Evolutionary conservation across 1,284 basidiomycete genomes (phyloP).

Genomic region (Marasmius fiardii): DNA sequence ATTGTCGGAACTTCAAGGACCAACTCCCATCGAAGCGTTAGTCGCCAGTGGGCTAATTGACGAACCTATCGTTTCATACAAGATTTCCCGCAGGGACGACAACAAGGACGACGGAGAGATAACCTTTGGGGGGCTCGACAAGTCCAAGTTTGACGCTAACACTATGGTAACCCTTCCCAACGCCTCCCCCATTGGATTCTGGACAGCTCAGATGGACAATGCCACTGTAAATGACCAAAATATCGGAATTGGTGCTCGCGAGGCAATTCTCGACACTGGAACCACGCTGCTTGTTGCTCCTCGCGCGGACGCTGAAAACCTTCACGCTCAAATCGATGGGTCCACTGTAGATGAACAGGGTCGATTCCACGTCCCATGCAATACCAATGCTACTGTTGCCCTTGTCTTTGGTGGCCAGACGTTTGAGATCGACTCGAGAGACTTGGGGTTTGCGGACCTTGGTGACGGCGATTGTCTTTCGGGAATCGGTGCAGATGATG

Average conservation of each 20-base stretch:
- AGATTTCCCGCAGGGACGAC: slow-evolving; percentile 60
- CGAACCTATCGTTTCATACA: slow-evolving; percentile 62
- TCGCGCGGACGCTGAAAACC: slow-evolving; percentile 41
- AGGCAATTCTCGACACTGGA: slow-evolving; percentile 61
- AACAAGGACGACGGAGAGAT: slow-evolving; percentile 61
- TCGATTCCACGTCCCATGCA: slow-evolving; percentile 65
- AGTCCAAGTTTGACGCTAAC: slow-evolving; percentile 43
- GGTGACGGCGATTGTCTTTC: slow-evolving; percentile 59
- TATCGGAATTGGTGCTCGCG: slow-evolving; percentile 40
- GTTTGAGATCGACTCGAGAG: slow-evolving; percentile 52
- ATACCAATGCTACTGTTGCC: slow-evolving; percentile 48
- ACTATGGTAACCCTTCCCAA: slow-evolving; percentile 46
- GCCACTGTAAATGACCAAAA: slow-evolving; percentile 45
- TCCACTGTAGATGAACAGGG: slow-evolving; percentile 44
- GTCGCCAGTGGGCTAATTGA: slow-evolving; percentile 46
- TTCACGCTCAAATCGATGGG: slow-evolving; percentile 45
- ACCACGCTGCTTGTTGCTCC: slow-evolving; percentile 53
- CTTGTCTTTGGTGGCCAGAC: slow-evolving; percentile 54
- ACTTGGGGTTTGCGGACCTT: slow-evolving; percentile 57
- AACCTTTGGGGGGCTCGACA: slow-evolving; percentile 66
- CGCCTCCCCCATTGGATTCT: slow-evolving; percentile 53
- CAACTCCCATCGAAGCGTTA: slow-evolving; percentile 64
- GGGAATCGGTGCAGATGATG: slow-evolving; percentile 51
- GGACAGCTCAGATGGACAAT: slow-evolving; percentile 51
- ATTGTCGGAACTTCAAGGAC: slow-evolving; percentile 50